These are phyloP conservation scores for Ustilago tritici DNA, from an alignment of 1,284 basidiomycete species.

Conservation along the genomic window DNA sequence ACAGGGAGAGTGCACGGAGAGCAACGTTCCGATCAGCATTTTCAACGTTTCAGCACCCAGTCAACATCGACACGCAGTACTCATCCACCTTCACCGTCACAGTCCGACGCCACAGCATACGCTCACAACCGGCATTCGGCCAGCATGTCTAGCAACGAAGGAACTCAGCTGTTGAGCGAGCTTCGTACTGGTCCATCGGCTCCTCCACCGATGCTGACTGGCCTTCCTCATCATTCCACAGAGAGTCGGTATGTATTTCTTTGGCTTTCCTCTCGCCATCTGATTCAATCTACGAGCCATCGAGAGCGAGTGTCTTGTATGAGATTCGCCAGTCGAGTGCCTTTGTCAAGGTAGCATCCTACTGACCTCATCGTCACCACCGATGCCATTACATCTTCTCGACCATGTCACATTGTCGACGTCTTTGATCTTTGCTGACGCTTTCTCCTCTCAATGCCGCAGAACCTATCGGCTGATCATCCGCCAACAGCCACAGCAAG, in stretches of 20 bases:
- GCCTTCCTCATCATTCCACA: constrained; percentile 27
- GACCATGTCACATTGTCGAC: background rate
- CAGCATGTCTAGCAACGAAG: background rate
- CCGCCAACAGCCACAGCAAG: constrained; percentile 53
- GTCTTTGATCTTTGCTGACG: background rate
- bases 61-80: background rate
- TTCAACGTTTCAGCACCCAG: background rate
- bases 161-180: constrained; percentile 6
- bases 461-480: constrained; percentile 48
- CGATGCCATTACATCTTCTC: background rate
- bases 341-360: background rate
- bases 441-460: background rate
- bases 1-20: constrained; percentile 3
- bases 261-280: background rate
- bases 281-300: too few species aligned
- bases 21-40: background rate
- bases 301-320: background rate
- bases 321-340: background rate
- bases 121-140: background rate
- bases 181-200: constrained; percentile 21
- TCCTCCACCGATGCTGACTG: constrained; percentile 32
- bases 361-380: background rate
- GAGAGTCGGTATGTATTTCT: constrained; percentile 20
- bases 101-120: background rate
- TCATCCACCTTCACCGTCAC: background rate